Base-by-base conservation (phyloP, 2,329 filamentous ascomycete species). In the Penicillium vulpinum region DNA sequence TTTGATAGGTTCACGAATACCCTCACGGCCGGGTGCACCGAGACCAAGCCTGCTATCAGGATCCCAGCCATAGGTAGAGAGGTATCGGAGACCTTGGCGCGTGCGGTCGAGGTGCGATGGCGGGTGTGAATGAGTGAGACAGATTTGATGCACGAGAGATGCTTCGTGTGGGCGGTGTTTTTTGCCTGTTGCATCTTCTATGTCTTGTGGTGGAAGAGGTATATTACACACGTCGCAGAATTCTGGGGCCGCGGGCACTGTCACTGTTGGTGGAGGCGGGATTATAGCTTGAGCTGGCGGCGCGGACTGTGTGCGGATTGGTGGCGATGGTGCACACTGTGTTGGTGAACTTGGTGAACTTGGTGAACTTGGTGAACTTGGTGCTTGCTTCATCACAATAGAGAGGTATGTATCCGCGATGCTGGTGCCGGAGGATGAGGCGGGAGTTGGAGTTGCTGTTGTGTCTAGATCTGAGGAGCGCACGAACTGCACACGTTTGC, bases 1-100 rank as follows among this genome's bases (percentile, higher is more conserved):
- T 70, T 91, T 91, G 60, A 97, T 80, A 1, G 92, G 92, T 62
- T 86, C 87, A 39, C 88, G 80, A 58, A 91, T 87, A 3, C 92
- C 92, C 62, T 89, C 84, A 15, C 73, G 72, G 0, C 89, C 87
- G 2, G 78, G 75, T 10, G 83, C 83, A 0, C 92, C 92, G 0
- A 97, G 80, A 0, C 92, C 92, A 16, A 77, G 73, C 3, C 91
- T 80, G 43, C 77, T 77, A 68, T 87, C 84, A 0, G 83, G 82
- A 64, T 87, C 81, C 79, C 83, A 87, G 40, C 84, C 85, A 59
- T 84, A 81, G 0, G 78, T 78, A 52, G 81, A 76, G 18, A 87
- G 76, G 46, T 85, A 84, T 26, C 79, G 78, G 6, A 85, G 70
- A 0, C 84, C 85, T 59, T 79, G 78, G 16, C 82, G 75, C 1